Percentiles rank a stretch among this genome's conserved stretches.
Conservation (phyloP, 352 stramenopile genomes). For the Pythium monospermum region DNA sequence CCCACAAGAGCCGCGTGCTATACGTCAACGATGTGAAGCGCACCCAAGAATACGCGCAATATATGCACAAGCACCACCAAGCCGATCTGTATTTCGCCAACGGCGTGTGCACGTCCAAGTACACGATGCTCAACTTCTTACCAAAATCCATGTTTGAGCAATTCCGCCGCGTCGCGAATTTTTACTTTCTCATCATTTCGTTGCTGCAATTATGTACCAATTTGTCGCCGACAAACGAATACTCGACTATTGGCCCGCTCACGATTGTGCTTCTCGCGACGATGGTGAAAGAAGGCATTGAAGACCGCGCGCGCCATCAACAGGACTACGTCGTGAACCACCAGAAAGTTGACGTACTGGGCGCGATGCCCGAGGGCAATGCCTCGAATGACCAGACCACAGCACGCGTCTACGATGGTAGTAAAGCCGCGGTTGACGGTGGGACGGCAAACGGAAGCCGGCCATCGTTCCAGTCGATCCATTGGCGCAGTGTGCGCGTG, state of each 20-base stretch:
- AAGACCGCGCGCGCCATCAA: constrained; percentile 72
- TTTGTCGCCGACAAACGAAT: constrained; percentile 70
- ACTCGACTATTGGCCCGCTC: constrained; percentile 75
- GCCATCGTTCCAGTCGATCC: constrained; percentile 64
- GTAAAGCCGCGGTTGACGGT: constrained; percentile 2
- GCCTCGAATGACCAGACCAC: constrained; percentile 20
- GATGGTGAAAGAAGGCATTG: constrained; percentile 71
- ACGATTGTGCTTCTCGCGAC: constrained; percentile 74
- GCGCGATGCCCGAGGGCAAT: constrained; percentile 22
- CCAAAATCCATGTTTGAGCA: constrained; percentile 76
- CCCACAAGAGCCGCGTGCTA: constrained; percentile 51
- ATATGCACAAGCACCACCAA: constrained; percentile 40
- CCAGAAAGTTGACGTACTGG: constrained; percentile 41
- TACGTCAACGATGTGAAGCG: constrained; percentile 65
- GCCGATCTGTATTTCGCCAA: constrained; percentile 47
- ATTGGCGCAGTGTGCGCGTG: constrained; percentile 73
- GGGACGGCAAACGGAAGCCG: constrained; percentile 44
- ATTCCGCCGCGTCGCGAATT: constrained; percentile 82
- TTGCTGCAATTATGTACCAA: constrained; percentile 78
- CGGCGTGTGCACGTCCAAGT: constrained; percentile 76
- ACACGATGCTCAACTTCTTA: constrained; percentile 83
- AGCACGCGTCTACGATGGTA: constrained; percentile 40
- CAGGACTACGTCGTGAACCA: constrained; percentile 71
- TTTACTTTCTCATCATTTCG: constrained; percentile 85
- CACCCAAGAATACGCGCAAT: constrained; percentile 55